Evolutionary conservation across 2,329 filamentous ascomycete species (phyloP).

Genomic region (Cryphonectria nitschkei): DNA sequence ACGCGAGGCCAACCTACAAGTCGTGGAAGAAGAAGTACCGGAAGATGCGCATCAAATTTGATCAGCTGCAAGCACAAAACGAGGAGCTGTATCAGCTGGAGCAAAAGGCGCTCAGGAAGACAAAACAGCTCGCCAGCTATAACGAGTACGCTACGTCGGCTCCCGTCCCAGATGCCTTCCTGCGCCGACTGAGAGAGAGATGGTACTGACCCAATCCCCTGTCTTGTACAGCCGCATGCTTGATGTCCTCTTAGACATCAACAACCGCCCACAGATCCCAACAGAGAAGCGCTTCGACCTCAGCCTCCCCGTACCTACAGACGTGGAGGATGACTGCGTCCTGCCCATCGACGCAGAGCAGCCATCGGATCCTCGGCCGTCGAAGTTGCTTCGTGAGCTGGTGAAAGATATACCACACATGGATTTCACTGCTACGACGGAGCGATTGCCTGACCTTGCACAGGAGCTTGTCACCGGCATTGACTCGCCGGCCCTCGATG

Average conservation of each 20-base stretch:
- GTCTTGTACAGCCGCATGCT: slow-evolving; percentile 70
- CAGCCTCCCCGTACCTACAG: slow-evolving; percentile 48
- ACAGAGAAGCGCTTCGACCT: slow-evolving; percentile 76
- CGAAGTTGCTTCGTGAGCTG: slow-evolving; percentile 55
- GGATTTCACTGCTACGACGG: slow-evolving; percentile 57
- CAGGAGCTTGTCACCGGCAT: slow-evolving; percentile 52
- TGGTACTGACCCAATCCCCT: slow-evolving; percentile 30
- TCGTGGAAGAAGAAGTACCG: slow-evolving; percentile 93
- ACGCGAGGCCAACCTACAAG: slow-evolving; percentile 60
- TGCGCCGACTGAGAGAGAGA: slow-evolving; percentile 21
- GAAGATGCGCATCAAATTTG: slow-evolving; percentile 82
- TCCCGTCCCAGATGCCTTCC: neutral
- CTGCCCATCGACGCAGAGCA: slow-evolving; percentile 82
- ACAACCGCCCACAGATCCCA: slow-evolving; percentile 79
- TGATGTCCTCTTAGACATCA: slow-evolving; percentile 87
- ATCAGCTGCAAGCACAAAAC: slow-evolving; percentile 76
- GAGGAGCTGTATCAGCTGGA: slow-evolving; percentile 82
- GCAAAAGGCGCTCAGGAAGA: slow-evolving; percentile 77
- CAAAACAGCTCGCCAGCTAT: slow-evolving; percentile 83
- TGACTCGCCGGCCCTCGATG: slow-evolving; percentile 43
- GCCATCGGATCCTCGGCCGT: slow-evolving; percentile 40
- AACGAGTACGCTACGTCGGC: slow-evolving; percentile 72
- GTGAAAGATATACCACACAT: slow-evolving; percentile 56
- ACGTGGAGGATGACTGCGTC: slow-evolving; percentile 60
- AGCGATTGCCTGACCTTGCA: slow-evolving; percentile 63